Evolutionary conservation across 495 filamentous ascomycete genomes (phyloP).

Genomic region (Aspergillus baeticus): DNA sequence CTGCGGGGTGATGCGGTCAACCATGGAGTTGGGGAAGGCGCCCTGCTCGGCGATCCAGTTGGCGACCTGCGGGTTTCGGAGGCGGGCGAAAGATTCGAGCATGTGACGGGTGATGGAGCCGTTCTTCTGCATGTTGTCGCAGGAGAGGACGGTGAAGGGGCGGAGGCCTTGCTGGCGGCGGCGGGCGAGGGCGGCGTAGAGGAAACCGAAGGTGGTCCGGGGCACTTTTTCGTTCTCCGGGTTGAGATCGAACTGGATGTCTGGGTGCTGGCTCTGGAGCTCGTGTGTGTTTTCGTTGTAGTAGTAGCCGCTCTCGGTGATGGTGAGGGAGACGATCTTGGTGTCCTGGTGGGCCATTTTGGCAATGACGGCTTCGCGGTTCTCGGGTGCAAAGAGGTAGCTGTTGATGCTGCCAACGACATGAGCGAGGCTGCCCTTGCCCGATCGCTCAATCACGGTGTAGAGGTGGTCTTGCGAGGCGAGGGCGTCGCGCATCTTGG

Average conservation of each 20-base stretch:
- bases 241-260: constrained; percentile 46
- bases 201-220: constrained; percentile 47
- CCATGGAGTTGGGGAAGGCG: constrained; percentile 51
- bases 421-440: constrained; percentile 41
- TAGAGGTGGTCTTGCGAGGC: constrained; percentile 46
- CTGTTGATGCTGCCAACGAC: constrained; percentile 51
- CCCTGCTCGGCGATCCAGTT: constrained; percentile 42
- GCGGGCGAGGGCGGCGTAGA: constrained; percentile 43
- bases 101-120: constrained; percentile 49
- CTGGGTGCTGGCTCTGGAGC: constrained; percentile 43
- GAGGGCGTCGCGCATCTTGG: constrained; percentile 43
- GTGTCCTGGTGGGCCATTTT: constrained; percentile 53
- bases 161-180: constrained; percentile 41
- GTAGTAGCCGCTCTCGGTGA: constrained; percentile 53
- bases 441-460: constrained; percentile 48
- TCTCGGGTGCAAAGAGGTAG: constrained; percentile 45
- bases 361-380: constrained; percentile 46
- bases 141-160: constrained; percentile 51
- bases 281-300: constrained; percentile 53
- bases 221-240: constrained; percentile 39
- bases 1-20: constrained; percentile 50
- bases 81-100: constrained; percentile 44
- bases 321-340: constrained; percentile 50
- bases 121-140: constrained; percentile 54
- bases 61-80: constrained; percentile 41